Base-by-base conservation (phyloP, 108 stramenopile species). In the Skeletonema grethae region DNA sequence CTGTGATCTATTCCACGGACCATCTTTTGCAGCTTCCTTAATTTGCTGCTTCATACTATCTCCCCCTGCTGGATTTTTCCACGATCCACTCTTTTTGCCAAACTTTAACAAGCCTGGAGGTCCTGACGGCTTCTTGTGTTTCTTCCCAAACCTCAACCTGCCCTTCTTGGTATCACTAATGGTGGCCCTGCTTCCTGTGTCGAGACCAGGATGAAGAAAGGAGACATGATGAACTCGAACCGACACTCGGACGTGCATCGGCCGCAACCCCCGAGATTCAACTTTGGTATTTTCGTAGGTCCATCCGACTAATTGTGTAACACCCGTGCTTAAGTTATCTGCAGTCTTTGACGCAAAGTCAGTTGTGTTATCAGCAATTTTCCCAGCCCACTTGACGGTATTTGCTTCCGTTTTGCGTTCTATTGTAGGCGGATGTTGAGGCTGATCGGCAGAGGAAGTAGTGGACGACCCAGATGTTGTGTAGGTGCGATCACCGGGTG, bases 231-330 rank as follows among this genome's bases (percentile, higher is more conserved):
- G 80, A 2, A 82, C 72, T 10, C 80, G 63, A 10, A 77, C 72
- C 35, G 80, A 82, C 9, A 82, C 45, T 10, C 76, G 63, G 2
- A 82, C 60, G 46, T 82, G 76, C 80, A 82, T 82, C 5, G 80
- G 73, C 16, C 76, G 65, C 45, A 82, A 61, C 31, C 56, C 57
- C 0, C 64, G 62, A 8, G 36, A 57, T 30, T 34, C 72, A 12
- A 41, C 48, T 12, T 53, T 53, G 50, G 50, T 53, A 53, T 53
- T 53, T 53, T 53, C 50, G 22, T 53, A 53, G 53, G 57, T 58
- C 56, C 53, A 65, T 8, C 64, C 64, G 9, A 58, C 64, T 29
- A 65, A 29, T 58, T 65, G 55, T 57, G 64, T 65, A 2, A 39
- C 30, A 29, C 64, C 64, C 7, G 64, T 39, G 6, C 24, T 9